Percentiles rank a stretch among this genome's conserved stretches.
Evolutionary conservation across 2,329 filamentous ascomycete species (phyloP).

Genomic region (Arachnomyces sp.): DNA sequence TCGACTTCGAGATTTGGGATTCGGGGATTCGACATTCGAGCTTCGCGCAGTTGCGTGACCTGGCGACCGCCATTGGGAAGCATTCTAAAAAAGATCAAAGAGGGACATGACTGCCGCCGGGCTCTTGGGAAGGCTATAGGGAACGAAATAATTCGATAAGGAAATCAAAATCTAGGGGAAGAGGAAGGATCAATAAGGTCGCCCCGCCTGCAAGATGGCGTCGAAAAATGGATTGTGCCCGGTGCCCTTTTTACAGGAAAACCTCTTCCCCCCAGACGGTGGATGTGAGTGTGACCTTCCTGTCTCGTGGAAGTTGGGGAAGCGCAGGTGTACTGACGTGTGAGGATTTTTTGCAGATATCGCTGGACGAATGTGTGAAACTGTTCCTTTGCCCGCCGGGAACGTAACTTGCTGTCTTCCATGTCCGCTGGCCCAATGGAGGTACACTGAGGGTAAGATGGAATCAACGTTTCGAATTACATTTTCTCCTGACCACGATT

Average conservation of each 20-base stretch:
- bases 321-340: constrained; percentile 1
- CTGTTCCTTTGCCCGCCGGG: constrained; percentile 33
- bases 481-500: constrained; percentile 54
- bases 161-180: background rate
- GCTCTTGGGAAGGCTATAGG: too few relatives aligned
- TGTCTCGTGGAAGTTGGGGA: constrained; percentile 33
- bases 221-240: constrained; percentile 49
- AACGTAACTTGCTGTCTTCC: constrained; percentile 72
- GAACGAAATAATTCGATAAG: too few relatives aligned
- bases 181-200: background rate
- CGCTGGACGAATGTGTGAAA: constrained; percentile 54
- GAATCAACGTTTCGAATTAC: constrained; percentile 8
- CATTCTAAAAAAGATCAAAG: background rate
- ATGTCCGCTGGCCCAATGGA: constrained; percentile 78
- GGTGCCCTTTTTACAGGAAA: constrained; percentile 60
- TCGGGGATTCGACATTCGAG: too few relatives aligned
- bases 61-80: background rate
- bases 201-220: background rate
- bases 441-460: constrained; percentile 50
- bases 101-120: too few relatives aligned
- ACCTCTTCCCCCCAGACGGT: constrained; percentile 50
- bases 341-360: constrained; percentile 40
- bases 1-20: too few relatives aligned
- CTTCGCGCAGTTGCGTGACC: background rate
- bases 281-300: constrained; percentile 49